Base-by-base conservation (phyloP, 2,329 filamentous ascomycete species). In the Periconia sp. region DNA sequence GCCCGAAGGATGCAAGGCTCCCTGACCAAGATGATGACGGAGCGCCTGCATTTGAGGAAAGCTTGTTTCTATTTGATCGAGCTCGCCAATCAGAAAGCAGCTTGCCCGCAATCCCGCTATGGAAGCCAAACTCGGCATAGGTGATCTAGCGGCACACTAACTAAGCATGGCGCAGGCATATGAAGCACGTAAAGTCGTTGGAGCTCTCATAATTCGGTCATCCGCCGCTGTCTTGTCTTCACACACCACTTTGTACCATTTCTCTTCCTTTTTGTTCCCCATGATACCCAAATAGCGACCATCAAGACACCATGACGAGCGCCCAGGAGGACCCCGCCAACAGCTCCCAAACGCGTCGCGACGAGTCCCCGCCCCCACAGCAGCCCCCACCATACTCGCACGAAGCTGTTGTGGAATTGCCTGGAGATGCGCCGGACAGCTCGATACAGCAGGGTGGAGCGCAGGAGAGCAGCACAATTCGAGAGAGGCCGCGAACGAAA, bases 341-440 rank as follows among this genome's bases (percentile, higher is more conserved):
- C 32, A n/a, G n/a, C n/a, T 31, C 40, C 25, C 41, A 49, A 40
- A 52, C 45, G 40, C 47, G 32, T 39, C 48, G 42, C 52, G 46
- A 51, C 15, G 31, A 38, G 45, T 48, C 54, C 51, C 52, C 60
- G 49, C 56, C 57, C 46, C 33, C 50, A 36, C 48, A 33, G 15
- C 48, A 48, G 24, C 50, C 53, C 15, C 55, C 53, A 4, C 40
- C 51, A 16, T 51, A 54, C 40, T 43, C 43, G n/a, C 40, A 50
- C 21, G 43, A 36, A 19, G 32, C 13, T 26, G 31, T 31, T 29
- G 34, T 45, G 36, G 53, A 59, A 29, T 43, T 54, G 33, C 47
- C 51, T 10, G 42, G 33, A 16, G 42, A 46, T 21, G 25, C 36
- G 19, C 37, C 46, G 33, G 43, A 21, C 2, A 36, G 25, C 33